Evolutionary conservation across 106 monocot genomes (phyloP).

Genomic region (Dactylorhiza incarnata): DNA sequence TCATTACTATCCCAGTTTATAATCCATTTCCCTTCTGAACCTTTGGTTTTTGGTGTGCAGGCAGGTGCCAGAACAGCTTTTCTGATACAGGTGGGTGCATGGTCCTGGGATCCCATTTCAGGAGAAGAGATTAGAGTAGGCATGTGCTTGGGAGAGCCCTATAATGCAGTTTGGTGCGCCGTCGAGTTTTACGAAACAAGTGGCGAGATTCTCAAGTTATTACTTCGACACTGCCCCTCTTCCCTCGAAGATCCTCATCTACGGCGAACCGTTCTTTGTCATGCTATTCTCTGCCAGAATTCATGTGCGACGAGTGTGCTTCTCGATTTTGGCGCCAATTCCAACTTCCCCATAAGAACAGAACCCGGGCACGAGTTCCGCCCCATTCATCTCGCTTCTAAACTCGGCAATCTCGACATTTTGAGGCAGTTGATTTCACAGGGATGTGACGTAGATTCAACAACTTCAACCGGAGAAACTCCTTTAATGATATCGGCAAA

Average conservation of each 20-base stretch:
- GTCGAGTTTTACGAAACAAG: constrained; percentile 56
- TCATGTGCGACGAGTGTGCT: constrained; percentile 24
- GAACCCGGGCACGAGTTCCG: constrained; percentile 17
- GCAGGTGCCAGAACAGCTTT: constrained; percentile 30
- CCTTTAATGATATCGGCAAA: constrained; percentile 48
- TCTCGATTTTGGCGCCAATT: constrained; percentile 39
- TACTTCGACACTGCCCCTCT: constrained; percentile 36
- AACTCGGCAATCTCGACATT: constrained; percentile 27
- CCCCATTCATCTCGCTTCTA: constrained; percentile 51
- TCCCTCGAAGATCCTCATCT: constrained; percentile 33
- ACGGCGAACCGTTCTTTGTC: constrained; percentile 48
- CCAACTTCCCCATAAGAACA: constrained; percentile 33
- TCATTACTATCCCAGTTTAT: not conserved
- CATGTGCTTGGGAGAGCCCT: constrained; percentile 49
- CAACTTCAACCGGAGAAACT: constrained; percentile 48
- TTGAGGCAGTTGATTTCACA: constrained; percentile 28
- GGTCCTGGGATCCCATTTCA: constrained; percentile 64
- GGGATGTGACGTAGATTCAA: constrained; percentile 30
- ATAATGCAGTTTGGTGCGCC: constrained; percentile 55
- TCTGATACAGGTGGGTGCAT: constrained; percentile 40
- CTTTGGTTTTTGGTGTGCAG: constrained; percentile 17
- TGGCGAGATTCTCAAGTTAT: constrained; percentile 36
- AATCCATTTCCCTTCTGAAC: not conserved
- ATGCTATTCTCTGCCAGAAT: constrained; percentile 63
- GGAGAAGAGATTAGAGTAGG: constrained; percentile 62